Conservation (phyloP, 306 rosid species). For the Quillaja saponaria region DNA sequence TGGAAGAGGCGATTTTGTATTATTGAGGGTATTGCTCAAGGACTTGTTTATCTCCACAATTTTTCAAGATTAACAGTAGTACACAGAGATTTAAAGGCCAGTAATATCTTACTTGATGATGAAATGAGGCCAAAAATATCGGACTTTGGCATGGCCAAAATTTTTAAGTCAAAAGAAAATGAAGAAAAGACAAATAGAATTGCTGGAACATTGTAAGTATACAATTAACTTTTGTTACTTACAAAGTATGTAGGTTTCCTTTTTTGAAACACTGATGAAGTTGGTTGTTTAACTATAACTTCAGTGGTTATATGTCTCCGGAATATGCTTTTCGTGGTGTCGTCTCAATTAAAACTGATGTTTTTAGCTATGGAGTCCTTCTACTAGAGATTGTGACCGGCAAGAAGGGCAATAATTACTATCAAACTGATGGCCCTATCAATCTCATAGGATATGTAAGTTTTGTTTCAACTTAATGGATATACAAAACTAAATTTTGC, state of each 20-base stretch:
- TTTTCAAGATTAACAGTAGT: slow-evolving; percentile 30
- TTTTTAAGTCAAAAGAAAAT: slow-evolving; percentile 14
- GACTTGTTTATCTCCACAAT: slow-evolving; percentile 31
- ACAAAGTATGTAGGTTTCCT: no score
- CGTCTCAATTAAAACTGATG: slow-evolving; percentile 26
- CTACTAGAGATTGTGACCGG: slow-evolving; percentile 15
- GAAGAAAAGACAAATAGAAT: slow-evolving; percentile 33
- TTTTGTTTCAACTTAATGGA: no score
- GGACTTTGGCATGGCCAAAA: slow-evolving; percentile 40
- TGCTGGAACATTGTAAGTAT: slow-evolving; percentile 32
- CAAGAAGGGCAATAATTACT: slow-evolving; percentile 20
- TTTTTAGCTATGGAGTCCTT: slow-evolving; percentile 18
- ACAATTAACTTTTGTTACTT: no score
- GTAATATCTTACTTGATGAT: slow-evolving; percentile 30
- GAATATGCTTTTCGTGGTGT: slow-evolving; percentile 20
- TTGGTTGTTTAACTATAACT: not conserved
- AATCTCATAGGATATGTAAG: not conserved
- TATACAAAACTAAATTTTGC: no score
- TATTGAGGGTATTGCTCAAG: slow-evolving; percentile 32
- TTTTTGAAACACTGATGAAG: not conserved
- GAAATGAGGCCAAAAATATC: slow-evolving; percentile 36
- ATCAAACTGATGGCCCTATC: not conserved
- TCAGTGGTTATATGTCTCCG: slow-evolving; percentile 19
- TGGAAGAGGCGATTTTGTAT: slow-evolving; percentile 29
- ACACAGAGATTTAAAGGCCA: slow-evolving; percentile 31